Evolutionary conservation across 164 flowering plant genomes (phyloP).

Genomic region (Umbellularia californica): DNA sequence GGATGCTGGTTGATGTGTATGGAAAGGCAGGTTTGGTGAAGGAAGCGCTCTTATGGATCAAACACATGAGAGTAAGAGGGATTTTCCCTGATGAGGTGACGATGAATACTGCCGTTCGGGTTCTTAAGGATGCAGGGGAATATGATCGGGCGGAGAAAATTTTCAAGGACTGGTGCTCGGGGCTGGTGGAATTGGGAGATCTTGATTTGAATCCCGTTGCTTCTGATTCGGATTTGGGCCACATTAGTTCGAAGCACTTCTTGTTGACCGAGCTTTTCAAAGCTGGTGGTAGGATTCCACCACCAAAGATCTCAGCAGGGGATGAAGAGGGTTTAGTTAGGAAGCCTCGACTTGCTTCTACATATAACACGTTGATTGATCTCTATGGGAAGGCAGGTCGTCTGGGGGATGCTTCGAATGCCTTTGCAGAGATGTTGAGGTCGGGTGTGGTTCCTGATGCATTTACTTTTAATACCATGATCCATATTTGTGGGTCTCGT

Average conservation of each 20-base stretch:
- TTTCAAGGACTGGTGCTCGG: constrained; percentile 74
- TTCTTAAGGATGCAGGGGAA: constrained; percentile 71
- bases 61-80: constrained; percentile 75
- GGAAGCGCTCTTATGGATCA: constrained; percentile 85
- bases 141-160: constrained; percentile 65
- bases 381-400: constrained; percentile 92
- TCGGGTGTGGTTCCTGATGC: constrained; percentile 73
- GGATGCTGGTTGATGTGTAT: constrained; percentile 84
- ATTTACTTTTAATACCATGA: constrained; percentile 89
- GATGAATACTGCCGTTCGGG: constrained; percentile 71
- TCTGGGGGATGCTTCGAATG: constrained; percentile 66
- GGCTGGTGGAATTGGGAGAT: constrained; percentile 50
- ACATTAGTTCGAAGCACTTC: constrained; percentile 60
- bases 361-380: constrained; percentile 81
- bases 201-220: constrained; percentile 4
- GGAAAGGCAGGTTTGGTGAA: constrained; percentile 80
- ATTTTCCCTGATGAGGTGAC: constrained; percentile 83
- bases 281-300: constrained; percentile 56
- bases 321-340: constrained; percentile 24
- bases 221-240: constrained; percentile 21
- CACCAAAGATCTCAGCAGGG: constrained; percentile 13
- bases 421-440: constrained; percentile 74
- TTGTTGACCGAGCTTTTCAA: constrained; percentile 79
- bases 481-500: constrained; percentile 69
- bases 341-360: constrained; percentile 62